Base-by-base conservation (phyloP, 371 early-diverging fungal genomes). In the Chytridiales sp. region DNA sequence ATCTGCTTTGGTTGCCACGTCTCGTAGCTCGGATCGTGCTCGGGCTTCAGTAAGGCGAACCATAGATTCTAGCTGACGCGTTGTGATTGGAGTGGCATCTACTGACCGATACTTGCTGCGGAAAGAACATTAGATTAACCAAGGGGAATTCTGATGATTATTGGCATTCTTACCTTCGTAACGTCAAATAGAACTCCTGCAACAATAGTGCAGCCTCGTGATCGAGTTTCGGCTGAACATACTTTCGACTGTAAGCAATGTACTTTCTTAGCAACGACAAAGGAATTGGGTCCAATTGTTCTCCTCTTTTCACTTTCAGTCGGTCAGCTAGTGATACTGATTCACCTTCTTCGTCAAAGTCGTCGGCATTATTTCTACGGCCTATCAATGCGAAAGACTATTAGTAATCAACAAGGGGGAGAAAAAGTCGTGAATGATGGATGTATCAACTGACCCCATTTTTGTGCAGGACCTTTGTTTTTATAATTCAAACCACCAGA, bases 41-140 rank as follows among this genome's bases (percentile, higher is more conserved):
- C 95, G 93, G 2, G 99, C 99, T 75, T 99, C 99, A 21, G 96
- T 77, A 66, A 99, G 84, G 46, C 99, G 89, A 62, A 99, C 94
- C 88, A 99, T 89, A 21, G 93, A 92, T 79, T 99, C 99, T 21
- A 99, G 81, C 74, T 99, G 99, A 56, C 99, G 87, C 0, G 99
- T 98, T 0, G 99, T 99, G 36, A 79, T 83, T 3, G 89, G 84
- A 26, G 77, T 80, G 68, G 85, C 67, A 74, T 89, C 83, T 50
- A 80, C 63, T 38, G 84, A 79, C 49, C 89, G 77, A 80, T 87
- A 84, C 72, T 79, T 81, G 53, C 74, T 70, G 43, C 40, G 41
- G 38, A 9, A 13, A 30, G 34, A 47, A 26, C 22, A 22, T 17
- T 38, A 11, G 38, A 11, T 38, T 9, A 38, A 38, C 11, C 32